Evolutionary conservation across 192 early-diverging fungal species (phyloP), one percentile per base, ranked within the genome.

Genomic region (Haplosporangium gracile): DNA sequence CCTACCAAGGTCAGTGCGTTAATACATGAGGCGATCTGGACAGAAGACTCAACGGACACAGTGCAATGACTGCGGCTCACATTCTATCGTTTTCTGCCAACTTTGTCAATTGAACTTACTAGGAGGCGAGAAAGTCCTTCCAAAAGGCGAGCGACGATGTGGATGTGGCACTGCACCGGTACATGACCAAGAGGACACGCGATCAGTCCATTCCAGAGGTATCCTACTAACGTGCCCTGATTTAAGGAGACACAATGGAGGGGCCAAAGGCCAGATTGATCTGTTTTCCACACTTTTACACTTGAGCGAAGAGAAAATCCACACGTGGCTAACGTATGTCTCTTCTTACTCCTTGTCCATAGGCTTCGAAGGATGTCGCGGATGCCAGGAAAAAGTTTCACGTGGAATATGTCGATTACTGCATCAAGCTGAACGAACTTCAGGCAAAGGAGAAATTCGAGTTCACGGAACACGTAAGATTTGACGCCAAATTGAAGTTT

Each of bases 361-460:
- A 93, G 92, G 84, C 87, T 7, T 89, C 90, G 32, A 88, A 82
- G 43, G 92, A 93, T 83, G 92, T 96, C 22, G 91, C 92, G 11
- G 88, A 91, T 38, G 90, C 93, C 9, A 92, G 94, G 84, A 92
- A 89, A 75, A 82, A 89, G 68, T 89, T 96, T 82, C 92, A 94
- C 86, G n/a, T 81, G 47, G 84, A 91, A 80, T 92, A 93, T 45
- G 81, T 95, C 74, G 91, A 92, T 43, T 93, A 96, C 74, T 91
- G 93, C 26, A 78, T 94, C 34, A 95, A 94, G 69, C 77, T 97
- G 40, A 96, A 96, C 79, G 91, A 93, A 36, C 83, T 96, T 72
- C 93, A 94, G 26, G 92, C 95, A 36, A 94, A 94, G 71, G 93
- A 95, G 79, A 93, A 92, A 71, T 92, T 95, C 34, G 97, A 97